phyloP scores from a whole-genome alignment of 768 basidiomycete genomes.

The Solioccasus polychromus region DNA sequence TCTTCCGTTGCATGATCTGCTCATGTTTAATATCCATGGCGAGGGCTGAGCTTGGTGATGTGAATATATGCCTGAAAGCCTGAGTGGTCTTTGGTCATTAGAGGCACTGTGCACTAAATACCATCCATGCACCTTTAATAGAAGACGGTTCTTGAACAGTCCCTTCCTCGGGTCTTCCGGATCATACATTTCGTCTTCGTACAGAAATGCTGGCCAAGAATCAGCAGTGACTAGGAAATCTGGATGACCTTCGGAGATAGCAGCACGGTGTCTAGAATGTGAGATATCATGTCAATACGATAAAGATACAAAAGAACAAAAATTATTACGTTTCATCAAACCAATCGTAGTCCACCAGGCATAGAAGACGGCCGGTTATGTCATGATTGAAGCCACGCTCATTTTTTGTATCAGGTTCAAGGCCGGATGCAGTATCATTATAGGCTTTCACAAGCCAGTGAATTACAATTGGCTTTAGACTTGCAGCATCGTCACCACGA shows the following conservation, averaged over 20 bases:
- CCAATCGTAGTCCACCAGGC: constrained; percentile 16
- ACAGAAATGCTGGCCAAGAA: constrained; percentile 1
- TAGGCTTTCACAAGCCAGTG: neutral
- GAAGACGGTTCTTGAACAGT: neutral
- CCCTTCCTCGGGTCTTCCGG: neutral
- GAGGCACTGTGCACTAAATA: neutral
- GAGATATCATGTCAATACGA: too few species aligned
- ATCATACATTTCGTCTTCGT: neutral
- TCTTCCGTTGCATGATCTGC: neutral
- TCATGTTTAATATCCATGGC: neutral
- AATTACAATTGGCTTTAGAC: constrained; percentile 1
- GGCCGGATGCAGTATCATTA: neutral
- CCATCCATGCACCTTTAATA: neutral
- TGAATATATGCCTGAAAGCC: constrained; percentile 1
- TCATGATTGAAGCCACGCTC: constrained; percentile 5
- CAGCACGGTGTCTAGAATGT: neutral
- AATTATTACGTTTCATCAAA: neutral
- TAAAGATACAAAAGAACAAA: neutral
- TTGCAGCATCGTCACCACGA: constrained; percentile 4
- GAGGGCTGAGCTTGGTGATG: neutral
- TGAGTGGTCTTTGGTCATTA: neutral
- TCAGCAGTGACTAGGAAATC: neutral
- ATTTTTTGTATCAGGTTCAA: neutral
- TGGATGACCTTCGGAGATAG: neutral
- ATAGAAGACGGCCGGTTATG: constrained; percentile 4